Evolutionary conservation across 495 filamentous ascomycete genomes (phyloP).

Genomic region (Cryomyces minteri): DNA sequence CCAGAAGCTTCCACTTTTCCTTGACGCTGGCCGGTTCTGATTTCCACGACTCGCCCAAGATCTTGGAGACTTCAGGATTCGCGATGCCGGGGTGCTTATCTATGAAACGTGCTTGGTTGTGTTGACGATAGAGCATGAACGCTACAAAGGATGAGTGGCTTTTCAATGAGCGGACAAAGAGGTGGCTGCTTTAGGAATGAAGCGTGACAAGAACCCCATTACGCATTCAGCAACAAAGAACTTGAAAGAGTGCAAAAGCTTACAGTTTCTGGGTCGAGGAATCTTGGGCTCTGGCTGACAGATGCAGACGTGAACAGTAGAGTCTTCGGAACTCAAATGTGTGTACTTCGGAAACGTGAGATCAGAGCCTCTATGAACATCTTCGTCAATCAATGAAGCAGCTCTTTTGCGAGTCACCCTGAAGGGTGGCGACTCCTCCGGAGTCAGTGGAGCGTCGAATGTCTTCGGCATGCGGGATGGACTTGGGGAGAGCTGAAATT

Average conservation of each 20-base stretch:
- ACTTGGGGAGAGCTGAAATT: slow-evolving; percentile 2
- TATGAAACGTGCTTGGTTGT: slow-evolving; percentile 69
- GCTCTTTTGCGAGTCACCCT: slow-evolving; percentile 11
- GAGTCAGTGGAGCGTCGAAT: slow-evolving; percentile 6
- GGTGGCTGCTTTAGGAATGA: background rate
- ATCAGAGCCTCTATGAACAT: slow-evolving; percentile 4
- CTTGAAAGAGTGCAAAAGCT: slow-evolving; percentile 22
- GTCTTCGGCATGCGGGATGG: slow-evolving; percentile 3
- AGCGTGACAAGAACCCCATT: background rate
- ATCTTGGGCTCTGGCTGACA: slow-evolving; percentile 90
- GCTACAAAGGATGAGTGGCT: slow-evolving; percentile 34
- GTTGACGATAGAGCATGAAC: slow-evolving; percentile 94
- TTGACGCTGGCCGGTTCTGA: slow-evolving; percentile 56
- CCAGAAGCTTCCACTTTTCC: slow-evolving; percentile 72
- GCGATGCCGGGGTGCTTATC: slow-evolving; percentile 71
- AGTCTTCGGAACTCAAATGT: slow-evolving; percentile 10
- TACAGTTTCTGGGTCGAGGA: slow-evolving; percentile 88
- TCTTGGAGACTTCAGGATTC: slow-evolving; percentile 96
- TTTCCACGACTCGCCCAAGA: slow-evolving; percentile 88
- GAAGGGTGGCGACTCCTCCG: slow-evolving; percentile 8
- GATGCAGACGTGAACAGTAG: slow-evolving; percentile 46
- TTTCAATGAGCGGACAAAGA: background rate
- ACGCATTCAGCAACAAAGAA: background rate
- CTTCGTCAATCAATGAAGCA: slow-evolving; percentile 7
- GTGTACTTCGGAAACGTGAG: slow-evolving; percentile 9